A percentile compares a stretch with the other conserved stretches of the same genome.
phyloP scores from a whole-genome alignment of 1,284 basidiomycete genomes.

The Porodaedalea pini region DNA sequence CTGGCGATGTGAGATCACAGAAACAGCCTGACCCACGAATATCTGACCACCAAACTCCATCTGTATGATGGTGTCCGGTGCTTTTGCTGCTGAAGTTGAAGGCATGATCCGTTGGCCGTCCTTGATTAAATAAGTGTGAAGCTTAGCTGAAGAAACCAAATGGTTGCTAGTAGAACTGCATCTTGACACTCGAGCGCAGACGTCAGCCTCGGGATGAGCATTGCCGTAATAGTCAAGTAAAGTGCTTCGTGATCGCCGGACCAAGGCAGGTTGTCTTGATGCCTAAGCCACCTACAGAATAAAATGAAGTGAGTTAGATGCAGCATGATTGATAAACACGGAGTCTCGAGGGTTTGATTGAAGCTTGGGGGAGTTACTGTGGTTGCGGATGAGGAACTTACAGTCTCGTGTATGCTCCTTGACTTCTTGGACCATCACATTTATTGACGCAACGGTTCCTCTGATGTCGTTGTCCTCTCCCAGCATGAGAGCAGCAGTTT shows the following conservation, averaged over 20 bases:
- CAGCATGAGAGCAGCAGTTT: not conserved
- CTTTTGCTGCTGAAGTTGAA: not conserved
- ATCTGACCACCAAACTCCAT: slow-evolving; percentile 3
- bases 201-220: slow-evolving; percentile 1
- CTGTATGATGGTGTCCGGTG: slow-evolving; percentile 11
- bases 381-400: not conserved
- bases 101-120: not conserved
- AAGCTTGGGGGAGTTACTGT: too few species aligned
- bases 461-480: not conserved
- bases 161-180: not conserved
- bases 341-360: too few species aligned
- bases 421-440: not conserved
- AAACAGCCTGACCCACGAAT: slow-evolving; percentile 6
- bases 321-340: too few species aligned
- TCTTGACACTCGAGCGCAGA: not conserved
- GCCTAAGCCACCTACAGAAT: not conserved
- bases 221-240: slow-evolving; percentile 8
- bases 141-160: not conserved
- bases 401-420: slow-evolving; percentile 2
- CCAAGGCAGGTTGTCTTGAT: not conserved
- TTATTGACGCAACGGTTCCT: slow-evolving; percentile 5
- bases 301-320: not conserved
- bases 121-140: not conserved
- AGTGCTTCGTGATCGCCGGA: not conserved
- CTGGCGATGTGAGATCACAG: slow-evolving; percentile 1